Conservation (phyloP, 805 yeast genomes). For the Yarrowia sp. region DNA sequence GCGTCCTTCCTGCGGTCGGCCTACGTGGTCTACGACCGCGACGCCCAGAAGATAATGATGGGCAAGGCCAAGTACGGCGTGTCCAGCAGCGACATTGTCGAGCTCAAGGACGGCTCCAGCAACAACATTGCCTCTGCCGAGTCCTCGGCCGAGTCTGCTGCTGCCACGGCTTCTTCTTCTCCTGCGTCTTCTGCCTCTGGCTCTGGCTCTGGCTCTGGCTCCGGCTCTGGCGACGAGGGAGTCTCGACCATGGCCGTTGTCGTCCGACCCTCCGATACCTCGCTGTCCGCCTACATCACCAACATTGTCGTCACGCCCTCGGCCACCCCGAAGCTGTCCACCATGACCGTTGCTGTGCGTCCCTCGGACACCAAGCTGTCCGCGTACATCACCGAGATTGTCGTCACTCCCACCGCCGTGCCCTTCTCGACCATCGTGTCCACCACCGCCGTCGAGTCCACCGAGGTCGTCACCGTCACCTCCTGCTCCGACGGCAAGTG, state of each 20-base stretch:
- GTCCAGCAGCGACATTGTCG: slow-evolving; percentile 9
- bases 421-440: neutral
- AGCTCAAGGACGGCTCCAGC: slow-evolving; percentile 13
- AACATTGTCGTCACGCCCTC: slow-evolving; percentile 16
- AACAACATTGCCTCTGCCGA: neutral
- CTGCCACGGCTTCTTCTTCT: neutral
- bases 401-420: slow-evolving; percentile 18
- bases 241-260: slow-evolving; percentile 16
- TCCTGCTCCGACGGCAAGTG: slow-evolving; percentile 19
- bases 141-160: neutral
- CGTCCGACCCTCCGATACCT: slow-evolving; percentile 1
- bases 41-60: slow-evolving; percentile 52
- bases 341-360: slow-evolving; percentile 5
- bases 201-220: neutral
- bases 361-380: neutral
- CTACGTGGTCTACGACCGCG: slow-evolving; percentile 65
- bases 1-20: slow-evolving; percentile 61
- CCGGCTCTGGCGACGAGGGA: neutral
- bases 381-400: slow-evolving; percentile 10
- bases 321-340: neutral
- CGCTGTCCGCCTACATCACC: slow-evolving; percentile 19
- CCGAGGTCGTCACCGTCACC: slow-evolving; percentile 5
- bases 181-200: neutral
- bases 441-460: slow-evolving; percentile 11
- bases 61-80: slow-evolving; percentile 46